Percentiles rank a stretch among this genome's conserved stretches.
phyloP scores from a whole-genome alignment of 192 early-diverging fungal genomes.

The Linnemannia schmuckeri region DNA sequence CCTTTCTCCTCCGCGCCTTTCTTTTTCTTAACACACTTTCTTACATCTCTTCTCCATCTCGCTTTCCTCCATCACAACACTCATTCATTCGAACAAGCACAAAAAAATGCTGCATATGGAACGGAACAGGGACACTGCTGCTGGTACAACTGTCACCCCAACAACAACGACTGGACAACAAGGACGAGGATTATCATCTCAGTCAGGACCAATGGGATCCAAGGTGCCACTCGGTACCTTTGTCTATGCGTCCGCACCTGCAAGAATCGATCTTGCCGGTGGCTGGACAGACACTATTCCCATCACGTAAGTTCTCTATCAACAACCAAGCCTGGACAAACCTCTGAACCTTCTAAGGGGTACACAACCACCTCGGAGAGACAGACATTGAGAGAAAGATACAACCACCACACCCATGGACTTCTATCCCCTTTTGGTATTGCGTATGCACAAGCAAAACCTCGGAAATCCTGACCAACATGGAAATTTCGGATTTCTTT shows the following conservation, averaged over 20 bases:
- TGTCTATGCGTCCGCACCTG: conserved; percentile 39
- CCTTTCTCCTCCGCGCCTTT: background rate
- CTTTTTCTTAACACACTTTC: background rate
- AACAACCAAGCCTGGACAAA: background rate
- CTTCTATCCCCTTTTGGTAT: background rate
- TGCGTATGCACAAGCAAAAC: conserved; percentile 3
- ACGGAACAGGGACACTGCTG: background rate
- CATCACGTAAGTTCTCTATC: conserved; percentile 39
- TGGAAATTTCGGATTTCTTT: background rate
- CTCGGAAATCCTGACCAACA: background rate
- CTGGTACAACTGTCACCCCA: background rate
- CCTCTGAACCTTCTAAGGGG: background rate
- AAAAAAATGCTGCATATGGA: background rate
- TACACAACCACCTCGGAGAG: too few species aligned
- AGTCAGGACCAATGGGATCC: background rate
- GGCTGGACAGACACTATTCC: conserved; percentile 54
- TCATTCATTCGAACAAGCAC: background rate
- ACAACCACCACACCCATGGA: background rate
- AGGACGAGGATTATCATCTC: background rate
- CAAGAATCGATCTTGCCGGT: conserved; percentile 40
- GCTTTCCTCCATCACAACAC: background rate
- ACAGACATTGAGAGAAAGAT: background rate
- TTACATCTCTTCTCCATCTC: background rate
- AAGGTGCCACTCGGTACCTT: conserved; percentile 28
- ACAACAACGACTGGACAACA: background rate